These are phyloP conservation scores for Aspergillus sp. DNA, from an alignment of 2,329 filamentous ascomycete species.

Conservation along the genomic window DNA sequence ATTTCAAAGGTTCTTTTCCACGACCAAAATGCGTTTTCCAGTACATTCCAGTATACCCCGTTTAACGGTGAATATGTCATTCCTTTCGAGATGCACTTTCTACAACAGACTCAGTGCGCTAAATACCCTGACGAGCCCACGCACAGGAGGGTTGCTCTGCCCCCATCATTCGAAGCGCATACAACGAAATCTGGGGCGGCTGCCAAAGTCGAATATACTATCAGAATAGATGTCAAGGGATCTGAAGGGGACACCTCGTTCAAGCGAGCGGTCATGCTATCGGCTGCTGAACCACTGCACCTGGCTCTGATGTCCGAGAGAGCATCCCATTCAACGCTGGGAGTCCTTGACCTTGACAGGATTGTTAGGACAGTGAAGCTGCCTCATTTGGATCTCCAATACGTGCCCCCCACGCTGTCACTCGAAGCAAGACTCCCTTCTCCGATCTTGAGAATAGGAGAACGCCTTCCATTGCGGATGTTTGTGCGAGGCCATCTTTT, in stretches of 20 bases:
- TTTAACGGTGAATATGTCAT: not conserved
- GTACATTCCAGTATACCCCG: not conserved
- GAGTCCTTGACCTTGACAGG: too few relatives aligned
- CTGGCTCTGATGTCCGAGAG: too few relatives aligned
- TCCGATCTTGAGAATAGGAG: not conserved
- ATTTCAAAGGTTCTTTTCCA: not conserved
- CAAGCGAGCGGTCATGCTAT: too few relatives aligned
- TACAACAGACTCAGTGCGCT: not conserved
- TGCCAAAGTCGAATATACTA: not conserved
- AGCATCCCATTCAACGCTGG: not conserved
- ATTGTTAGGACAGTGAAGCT: not conserved
- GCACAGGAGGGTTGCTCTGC: not conserved
- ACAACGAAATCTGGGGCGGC: not conserved
- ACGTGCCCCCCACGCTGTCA: not conserved
- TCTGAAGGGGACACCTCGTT: not conserved
- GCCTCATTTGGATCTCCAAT: not conserved
- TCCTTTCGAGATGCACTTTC: constrained; percentile 1
- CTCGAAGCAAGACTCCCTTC: constrained; percentile 1
- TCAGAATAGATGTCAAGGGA: not conserved
- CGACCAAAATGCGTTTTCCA: not conserved
- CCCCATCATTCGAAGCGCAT: not conserved
- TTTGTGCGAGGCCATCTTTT: not conserved
- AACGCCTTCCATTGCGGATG: not conserved
- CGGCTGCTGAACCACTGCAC: too few relatives aligned
- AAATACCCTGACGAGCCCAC: not conserved